Conservation (phyloP, 78 protist genomes). For the Corallochytrium limacisporum region DNA sequence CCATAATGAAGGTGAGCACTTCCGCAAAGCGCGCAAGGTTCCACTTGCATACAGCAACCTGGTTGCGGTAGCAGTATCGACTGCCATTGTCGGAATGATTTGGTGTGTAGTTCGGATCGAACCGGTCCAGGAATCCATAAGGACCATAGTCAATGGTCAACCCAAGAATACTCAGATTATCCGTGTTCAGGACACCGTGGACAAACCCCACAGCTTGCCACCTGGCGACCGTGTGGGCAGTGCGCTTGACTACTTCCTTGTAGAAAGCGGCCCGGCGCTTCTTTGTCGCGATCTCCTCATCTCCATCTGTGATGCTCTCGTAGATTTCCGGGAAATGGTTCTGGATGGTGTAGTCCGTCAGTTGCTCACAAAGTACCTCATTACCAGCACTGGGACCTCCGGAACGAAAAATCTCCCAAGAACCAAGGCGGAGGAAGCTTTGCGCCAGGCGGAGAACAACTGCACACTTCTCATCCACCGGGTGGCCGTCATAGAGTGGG, state of each 20-base stretch:
- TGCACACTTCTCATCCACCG: conserved; percentile 35
- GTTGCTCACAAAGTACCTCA: neutral
- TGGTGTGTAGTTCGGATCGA: neutral
- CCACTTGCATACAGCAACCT: conserved; percentile 22
- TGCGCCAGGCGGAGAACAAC: conserved; percentile 56
- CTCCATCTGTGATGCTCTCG: too few relatives aligned
- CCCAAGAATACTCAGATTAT: conserved; percentile 52
- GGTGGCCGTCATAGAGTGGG: conserved; percentile 28
- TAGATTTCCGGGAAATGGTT: neutral
- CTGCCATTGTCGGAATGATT: conserved; percentile 26
- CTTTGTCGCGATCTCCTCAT: neutral
- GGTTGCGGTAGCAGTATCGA: conserved; percentile 18
- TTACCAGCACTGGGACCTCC: neutral
- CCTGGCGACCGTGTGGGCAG: conserved; percentile 46
- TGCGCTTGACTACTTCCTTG: conserved; percentile 7
- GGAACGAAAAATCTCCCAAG: conserved; percentile 36
- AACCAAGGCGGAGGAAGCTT: conserved; percentile 60
- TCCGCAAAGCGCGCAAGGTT: neutral
- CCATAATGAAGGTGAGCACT: too few relatives aligned
- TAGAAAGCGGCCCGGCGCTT: neutral
- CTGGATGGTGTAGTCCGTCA: neutral
- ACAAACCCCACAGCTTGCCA: conserved; percentile 56
- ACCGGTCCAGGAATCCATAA: conserved; percentile 37
- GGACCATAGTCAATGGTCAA: conserved; percentile 77
- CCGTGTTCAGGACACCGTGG: conserved; percentile 74